These are phyloP conservation scores for Solanum bulbocastanum DNA, from an alignment of 257 asterid genomes.

Conservation along the genomic window DNA sequence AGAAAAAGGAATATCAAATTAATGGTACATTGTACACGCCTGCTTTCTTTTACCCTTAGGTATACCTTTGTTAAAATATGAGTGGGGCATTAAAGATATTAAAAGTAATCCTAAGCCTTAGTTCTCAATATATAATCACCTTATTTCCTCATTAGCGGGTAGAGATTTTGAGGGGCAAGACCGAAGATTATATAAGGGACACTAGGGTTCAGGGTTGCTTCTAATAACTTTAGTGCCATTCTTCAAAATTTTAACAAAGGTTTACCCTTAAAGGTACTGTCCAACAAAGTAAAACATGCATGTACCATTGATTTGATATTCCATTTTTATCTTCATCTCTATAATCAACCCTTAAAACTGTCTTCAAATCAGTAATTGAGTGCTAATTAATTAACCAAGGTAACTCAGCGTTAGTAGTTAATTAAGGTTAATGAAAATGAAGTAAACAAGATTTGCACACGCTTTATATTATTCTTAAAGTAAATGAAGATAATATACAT, in stretches of 20 bases:
- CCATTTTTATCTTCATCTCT: not conserved
- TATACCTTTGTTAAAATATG: not conserved
- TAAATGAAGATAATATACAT: not conserved
- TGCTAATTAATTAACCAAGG: not conserved
- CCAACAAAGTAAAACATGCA: not conserved
- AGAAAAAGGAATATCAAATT: no score
- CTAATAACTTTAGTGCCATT: not conserved
- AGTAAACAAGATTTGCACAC: not conserved
- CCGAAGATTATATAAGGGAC: not conserved
- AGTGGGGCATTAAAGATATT: not conserved
- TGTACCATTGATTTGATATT: not conserved
- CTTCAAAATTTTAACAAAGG: not conserved
- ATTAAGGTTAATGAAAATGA: not conserved
- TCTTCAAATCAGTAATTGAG: not conserved
- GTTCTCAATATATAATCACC: not conserved
- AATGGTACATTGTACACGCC: not conserved
- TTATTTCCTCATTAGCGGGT: no score
- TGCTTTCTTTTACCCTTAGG: not conserved
- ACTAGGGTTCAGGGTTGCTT: not conserved
- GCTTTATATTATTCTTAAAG: not conserved
- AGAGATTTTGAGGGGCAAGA: not conserved
- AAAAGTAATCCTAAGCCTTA: not conserved
- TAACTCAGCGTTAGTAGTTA: not conserved
- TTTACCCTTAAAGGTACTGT: not conserved
- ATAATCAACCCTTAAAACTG: not conserved